A percentile compares a stretch with the other conserved stretches of the same genome.
These are phyloP conservation scores for Leccinum pallidistipes DNA, from an alignment of 1,284 basidiomycete genomes.

Conservation along the genomic window DNA sequence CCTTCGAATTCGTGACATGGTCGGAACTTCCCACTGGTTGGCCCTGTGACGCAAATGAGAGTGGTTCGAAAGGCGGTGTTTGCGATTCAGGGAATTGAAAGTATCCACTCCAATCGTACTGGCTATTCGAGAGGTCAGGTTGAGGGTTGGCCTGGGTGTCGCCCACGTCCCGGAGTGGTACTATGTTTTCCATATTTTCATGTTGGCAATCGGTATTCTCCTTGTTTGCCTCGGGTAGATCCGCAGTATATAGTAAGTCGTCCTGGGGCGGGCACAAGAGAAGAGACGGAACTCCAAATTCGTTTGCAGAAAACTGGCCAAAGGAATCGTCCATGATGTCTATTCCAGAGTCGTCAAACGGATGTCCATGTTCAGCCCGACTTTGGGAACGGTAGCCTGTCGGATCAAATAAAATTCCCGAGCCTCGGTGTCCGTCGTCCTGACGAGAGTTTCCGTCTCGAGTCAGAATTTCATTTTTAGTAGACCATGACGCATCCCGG, in stretches of 20 bases:
- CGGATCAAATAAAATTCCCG: background rate
- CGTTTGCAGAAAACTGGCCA: constrained; percentile 5
- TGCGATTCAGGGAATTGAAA: constrained; percentile 26
- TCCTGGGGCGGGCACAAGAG: constrained; percentile 1
- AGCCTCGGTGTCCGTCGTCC: background rate
- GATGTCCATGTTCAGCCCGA: constrained; percentile 1
- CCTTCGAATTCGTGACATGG: constrained; percentile 4
- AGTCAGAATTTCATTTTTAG: background rate
- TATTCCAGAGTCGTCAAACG: constrained; percentile 32
- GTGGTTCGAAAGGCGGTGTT: constrained; percentile 25
- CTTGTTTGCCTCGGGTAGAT: constrained; percentile 11
- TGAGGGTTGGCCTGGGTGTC: background rate
- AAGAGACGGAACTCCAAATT: constrained; percentile 6
- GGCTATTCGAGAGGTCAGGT: constrained; percentile 1
- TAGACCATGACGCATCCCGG: background rate
- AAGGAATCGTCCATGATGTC: constrained; percentile 12
- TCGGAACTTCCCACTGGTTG: constrained; percentile 5
- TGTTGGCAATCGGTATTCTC: constrained; percentile 10
- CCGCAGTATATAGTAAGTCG: background rate
- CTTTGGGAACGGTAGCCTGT: background rate
- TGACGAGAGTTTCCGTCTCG: background rate
- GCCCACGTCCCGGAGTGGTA: constrained; percentile 10
- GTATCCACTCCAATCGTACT: constrained; percentile 27
- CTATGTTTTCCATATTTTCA: constrained; percentile 26
- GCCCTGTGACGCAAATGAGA: constrained; percentile 27